A percentile compares a stretch with the other conserved stretches of the same genome.
Conservation (phyloP, 2,329 filamentous ascomycete genomes). For the Venturia effusa region DNA sequence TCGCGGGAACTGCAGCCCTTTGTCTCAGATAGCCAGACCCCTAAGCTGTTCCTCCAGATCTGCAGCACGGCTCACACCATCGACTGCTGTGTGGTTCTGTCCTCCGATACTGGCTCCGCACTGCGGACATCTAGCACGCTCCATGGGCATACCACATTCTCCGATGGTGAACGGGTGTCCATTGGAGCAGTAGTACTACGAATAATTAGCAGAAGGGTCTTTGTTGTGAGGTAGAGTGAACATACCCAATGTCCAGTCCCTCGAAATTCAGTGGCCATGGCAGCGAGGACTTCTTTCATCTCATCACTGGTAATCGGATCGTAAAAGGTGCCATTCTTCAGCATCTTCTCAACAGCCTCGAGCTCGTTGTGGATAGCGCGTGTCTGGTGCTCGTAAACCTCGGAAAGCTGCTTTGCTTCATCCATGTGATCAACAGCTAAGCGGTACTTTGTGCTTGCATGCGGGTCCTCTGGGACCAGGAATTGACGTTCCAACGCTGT, state of each 20-base stretch:
- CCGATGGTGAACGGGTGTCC: constrained; percentile 47
- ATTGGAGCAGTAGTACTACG: constrained; percentile 27
- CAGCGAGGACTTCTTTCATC: constrained; percentile 32
- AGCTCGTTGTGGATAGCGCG: constrained; percentile 34
- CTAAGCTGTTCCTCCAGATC: constrained; percentile 34
- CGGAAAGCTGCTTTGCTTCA: constrained; percentile 19
- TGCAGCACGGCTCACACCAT: constrained; percentile 40
- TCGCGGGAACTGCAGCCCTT: not conserved
- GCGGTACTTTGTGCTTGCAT: constrained; percentile 12
- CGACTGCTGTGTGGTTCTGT: constrained; percentile 34
- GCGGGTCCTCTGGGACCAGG: constrained; percentile 10
- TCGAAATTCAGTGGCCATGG: constrained; percentile 34
- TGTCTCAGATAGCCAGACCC: not conserved
- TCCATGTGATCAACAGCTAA: constrained; percentile 19
- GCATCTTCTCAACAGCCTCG: constrained; percentile 33
- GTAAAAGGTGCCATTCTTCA: constrained; percentile 39
- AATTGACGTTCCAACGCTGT: constrained; percentile 31
- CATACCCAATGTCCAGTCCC: constrained; percentile 40
- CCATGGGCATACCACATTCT: constrained; percentile 56
- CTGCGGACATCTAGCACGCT: constrained; percentile 50
- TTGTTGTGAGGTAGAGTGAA: not conserved
- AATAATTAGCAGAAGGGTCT: constrained; percentile 12
- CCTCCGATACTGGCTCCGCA: constrained; percentile 51
- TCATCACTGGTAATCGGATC: constrained; percentile 30
- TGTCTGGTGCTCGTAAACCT: constrained; percentile 17